Evolutionary conservation across 352 stramenopile genomes (phyloP), one percentile per base, ranked within the genome.

Genomic region (Phytophthora cryptogea): DNA sequence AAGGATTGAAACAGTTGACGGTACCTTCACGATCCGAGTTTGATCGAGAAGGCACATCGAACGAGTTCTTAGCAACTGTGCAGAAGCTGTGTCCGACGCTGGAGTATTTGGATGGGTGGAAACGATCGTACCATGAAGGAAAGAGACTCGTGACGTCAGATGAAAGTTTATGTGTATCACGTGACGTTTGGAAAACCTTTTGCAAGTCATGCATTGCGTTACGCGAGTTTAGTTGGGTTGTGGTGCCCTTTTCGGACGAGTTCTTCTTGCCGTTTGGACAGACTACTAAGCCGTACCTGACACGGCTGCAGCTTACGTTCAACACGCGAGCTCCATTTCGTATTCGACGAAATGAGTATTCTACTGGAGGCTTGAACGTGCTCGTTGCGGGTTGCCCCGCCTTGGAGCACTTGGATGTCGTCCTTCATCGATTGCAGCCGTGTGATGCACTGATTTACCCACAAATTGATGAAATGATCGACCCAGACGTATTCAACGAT

Each of bases 21-120:
- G 66, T 80, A 8, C 59, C 74, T 7, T 75, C 60, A 8, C 43
- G 68, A 13, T 72, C 67, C 13, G 45, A 75, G 17, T 64, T 68
- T 31, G 69, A 81, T 23, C 66, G 60, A 46, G 54, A 76, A 36
- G n/a, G 49, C 44, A 65, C 63, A 11, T 79, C 70, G 6, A 74
- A 70, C 26, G 65, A 76, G 37, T 80, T 76, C 36, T 44, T 84
- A 8, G 37, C 42, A 3, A 47, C 37, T 0, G 63, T 84, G 20
- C 33, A 54, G 13, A 51, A 27, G 8, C 68, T 76, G 26, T 90
- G 80, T 46, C 80, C 80, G 3, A 39, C 58, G 1, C 58, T 90
- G 40, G 78, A 90, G 68, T 86, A 80, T 31, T 58, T 89, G 43
- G 77, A 89, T 57, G 76, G 80, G 23, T 90, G 77, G 77, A 89